phyloP scores from a whole-genome alignment of 2,329 filamentous ascomycete species.

The Clarireedia monteithiana region DNA sequence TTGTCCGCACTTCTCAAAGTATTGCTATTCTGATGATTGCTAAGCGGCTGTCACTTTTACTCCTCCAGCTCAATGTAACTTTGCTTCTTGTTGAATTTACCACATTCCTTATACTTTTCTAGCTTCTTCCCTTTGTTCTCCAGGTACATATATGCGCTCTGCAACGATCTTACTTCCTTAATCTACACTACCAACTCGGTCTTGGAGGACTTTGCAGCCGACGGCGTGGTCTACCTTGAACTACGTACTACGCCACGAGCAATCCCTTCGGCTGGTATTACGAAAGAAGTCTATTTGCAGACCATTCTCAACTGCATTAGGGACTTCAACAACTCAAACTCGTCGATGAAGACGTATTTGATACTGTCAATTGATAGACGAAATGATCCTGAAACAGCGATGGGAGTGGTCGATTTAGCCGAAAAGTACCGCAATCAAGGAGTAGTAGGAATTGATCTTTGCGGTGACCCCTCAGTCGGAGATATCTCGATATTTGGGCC shows the following conservation, averaged over 20 bases:
- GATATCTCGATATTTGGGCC: conserved; percentile 51
- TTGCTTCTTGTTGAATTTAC: background rate
- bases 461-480: conserved; percentile 63
- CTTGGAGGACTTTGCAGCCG: conserved; percentile 55
- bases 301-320: conserved; percentile 59
- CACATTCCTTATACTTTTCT: conserved; percentile 9
- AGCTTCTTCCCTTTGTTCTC: conserved; percentile 76
- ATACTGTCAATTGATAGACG: conserved; percentile 70
- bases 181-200: conserved; percentile 57
- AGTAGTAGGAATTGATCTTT: conserved; percentile 71
- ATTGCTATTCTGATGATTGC: background rate
- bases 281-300: conserved; percentile 52
- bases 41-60: background rate
- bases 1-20: background rate
- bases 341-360: conserved; percentile 50
- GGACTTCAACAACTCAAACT: conserved; percentile 32
- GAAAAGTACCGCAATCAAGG: conserved; percentile 42
- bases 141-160: conserved; percentile 70
- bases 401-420: conserved; percentile 58
- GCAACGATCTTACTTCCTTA: conserved; percentile 54
- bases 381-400: conserved; percentile 49
- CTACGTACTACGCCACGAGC: conserved; percentile 71
- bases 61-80: too few relatives aligned
- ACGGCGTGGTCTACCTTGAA: conserved; percentile 72
- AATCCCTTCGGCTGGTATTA: conserved; percentile 44